A percentile compares a stretch with the other conserved stretches of the same genome.
Conservation (phyloP, 192 early-diverging fungal genomes). For the Umbelopsis isabellina region DNA sequence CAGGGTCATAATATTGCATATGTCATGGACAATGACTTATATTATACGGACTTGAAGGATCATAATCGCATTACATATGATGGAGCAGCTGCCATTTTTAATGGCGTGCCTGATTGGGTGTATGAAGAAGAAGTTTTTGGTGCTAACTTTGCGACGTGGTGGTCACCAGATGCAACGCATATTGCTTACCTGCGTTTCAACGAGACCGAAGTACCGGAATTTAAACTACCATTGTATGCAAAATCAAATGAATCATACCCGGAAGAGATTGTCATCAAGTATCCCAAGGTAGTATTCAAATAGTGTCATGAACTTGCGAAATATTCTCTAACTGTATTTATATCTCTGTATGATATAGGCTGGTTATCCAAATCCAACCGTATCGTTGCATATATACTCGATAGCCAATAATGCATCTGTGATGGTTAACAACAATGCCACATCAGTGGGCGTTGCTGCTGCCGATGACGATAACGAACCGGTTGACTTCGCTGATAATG, state of each 20-base stretch:
- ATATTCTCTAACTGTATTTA: neutral
- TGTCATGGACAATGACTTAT: constrained; percentile 88
- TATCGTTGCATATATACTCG: constrained; percentile 70
- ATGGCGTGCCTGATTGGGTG: constrained; percentile 98
- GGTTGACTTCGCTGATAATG: constrained; percentile 61
- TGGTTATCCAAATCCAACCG: constrained; percentile 85
- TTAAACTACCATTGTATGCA: constrained; percentile 73
- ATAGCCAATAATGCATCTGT: constrained; percentile 10
- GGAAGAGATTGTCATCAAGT: constrained; percentile 71
- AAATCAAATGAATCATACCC: constrained; percentile 67
- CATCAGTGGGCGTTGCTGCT: constrained; percentile 23
- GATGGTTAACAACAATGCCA: constrained; percentile 32
- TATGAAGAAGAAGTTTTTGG: constrained; percentile 95
- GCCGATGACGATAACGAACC: constrained; percentile 12
- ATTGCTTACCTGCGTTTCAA: constrained; percentile 88
- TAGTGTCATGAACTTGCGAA: neutral
- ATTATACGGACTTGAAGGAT: constrained; percentile 69
- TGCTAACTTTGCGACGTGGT: constrained; percentile 75
- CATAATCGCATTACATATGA: constrained; percentile 84
- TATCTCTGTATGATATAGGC: constrained; percentile 40
- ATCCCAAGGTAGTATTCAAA: constrained; percentile 68
- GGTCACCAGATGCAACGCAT: constrained; percentile 79
- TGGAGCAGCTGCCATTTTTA: constrained; percentile 80
- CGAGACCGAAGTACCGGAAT: constrained; percentile 82
- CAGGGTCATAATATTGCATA: constrained; percentile 78